Evolutionary conservation across 352 stramenopile species (phyloP).

Genomic region (Phytophthora citricola): DNA sequence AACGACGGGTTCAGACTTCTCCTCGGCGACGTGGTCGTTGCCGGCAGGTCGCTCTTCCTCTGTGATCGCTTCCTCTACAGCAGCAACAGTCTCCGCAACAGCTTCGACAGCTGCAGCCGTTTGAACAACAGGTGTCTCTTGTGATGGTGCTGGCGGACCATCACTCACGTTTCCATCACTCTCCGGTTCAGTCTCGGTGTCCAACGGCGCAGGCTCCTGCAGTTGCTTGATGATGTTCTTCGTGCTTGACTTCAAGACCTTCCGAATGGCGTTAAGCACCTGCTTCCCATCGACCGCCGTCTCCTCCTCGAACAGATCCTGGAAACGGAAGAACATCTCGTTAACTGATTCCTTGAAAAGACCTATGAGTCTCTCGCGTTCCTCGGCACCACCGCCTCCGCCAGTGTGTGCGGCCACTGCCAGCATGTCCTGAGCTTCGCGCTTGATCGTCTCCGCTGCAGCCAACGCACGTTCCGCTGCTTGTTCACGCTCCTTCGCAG

Average conservation of each 20-base stretch:
- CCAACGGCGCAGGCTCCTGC: constrained; percentile 38
- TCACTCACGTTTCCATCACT: constrained; percentile 46
- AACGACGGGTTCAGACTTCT: constrained; percentile 6
- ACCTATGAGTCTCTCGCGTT: constrained; percentile 49
- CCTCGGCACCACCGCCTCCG: constrained; percentile 15
- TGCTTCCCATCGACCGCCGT: constrained; percentile 67
- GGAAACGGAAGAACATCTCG: constrained; percentile 86
- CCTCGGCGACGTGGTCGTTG: constrained; percentile 14
- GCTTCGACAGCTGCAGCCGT: constrained; percentile 7
- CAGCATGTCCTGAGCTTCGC: constrained; percentile 63
- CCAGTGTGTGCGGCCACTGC: constrained; percentile 28
- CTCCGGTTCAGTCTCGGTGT: constrained; percentile 27
- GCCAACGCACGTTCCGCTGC: constrained; percentile 54
- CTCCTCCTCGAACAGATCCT: constrained; percentile 82
- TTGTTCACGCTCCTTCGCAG: constrained; percentile 45
- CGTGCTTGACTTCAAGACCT: constrained; percentile 82
- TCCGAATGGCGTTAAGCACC: constrained; percentile 74
- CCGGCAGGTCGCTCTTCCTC: constrained; percentile 12
- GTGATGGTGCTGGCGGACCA: constrained; percentile 43
- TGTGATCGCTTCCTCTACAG: constrained; percentile 12
- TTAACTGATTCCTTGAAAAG: constrained; percentile 84
- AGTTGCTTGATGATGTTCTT: constrained; percentile 70
- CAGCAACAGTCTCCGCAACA: constrained; percentile 13
- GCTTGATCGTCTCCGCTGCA: constrained; percentile 60
- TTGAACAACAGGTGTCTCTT: constrained; percentile 9